Conservation (phyloP, 2,329 filamentous ascomycete genomes). For the Aspergillus novofumigatus region DNA sequence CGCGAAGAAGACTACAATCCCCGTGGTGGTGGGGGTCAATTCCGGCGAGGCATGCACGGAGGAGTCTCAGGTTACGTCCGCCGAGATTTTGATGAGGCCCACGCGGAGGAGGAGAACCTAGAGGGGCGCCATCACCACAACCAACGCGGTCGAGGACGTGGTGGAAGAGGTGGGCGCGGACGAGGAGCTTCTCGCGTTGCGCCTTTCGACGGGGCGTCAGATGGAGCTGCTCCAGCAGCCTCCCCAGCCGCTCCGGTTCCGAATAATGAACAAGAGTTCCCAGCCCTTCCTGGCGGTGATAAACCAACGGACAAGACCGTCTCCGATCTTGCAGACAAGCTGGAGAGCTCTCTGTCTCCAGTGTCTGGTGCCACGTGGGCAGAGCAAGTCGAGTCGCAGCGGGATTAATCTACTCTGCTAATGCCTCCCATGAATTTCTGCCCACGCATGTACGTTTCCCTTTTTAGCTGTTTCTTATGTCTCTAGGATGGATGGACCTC, state of each 20-base stretch:
- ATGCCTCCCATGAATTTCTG: neutral
- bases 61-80: conserved; percentile 40
- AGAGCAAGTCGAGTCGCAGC: conserved; percentile 29
- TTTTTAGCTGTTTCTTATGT: neutral
- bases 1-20: conserved; percentile 51
- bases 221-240: conserved; percentile 6
- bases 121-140: conserved; percentile 3
- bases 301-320: conserved; percentile 17
- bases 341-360: conserved; percentile 26
- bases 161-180: conserved; percentile 23
- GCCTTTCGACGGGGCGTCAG: conserved; percentile 13
- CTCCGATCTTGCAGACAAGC: conserved; percentile 15
- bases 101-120: conserved; percentile 17
- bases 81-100: conserved; percentile 26
- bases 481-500: neutral
- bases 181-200: conserved; percentile 21
- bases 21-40: conserved; percentile 41
- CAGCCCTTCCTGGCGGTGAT: conserved; percentile 27
- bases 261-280: conserved; percentile 33
- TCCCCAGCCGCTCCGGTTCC: conserved; percentile 19
- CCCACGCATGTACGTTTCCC: neutral
- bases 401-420: neutral
- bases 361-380: conserved; percentile 30
- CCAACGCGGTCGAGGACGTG: conserved; percentile 28
- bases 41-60: conserved; percentile 50